Evolutionary conservation across 1,139 yeast genomes (phyloP), one percentile per base, ranked within the genome.

Genomic region (Lodderomyces elongisporus): DNA sequence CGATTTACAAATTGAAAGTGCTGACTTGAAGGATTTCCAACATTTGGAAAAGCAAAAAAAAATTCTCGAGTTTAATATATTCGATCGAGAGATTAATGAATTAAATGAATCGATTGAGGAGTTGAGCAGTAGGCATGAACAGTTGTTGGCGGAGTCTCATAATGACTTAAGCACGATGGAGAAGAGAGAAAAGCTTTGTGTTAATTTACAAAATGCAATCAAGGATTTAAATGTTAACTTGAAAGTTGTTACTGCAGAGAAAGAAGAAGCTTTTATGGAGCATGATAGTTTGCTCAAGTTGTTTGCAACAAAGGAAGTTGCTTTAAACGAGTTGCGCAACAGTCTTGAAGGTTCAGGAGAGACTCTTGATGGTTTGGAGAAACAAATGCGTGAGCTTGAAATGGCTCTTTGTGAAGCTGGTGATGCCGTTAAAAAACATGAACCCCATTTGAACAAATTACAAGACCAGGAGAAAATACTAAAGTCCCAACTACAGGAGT

Each of bases 1-100:
- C 3, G 96, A 87, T 52, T 71, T 91, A 44, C 87, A 84, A 50
- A 71, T 80, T 36, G 98, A 91, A 54, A 82, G 84, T 37, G 71
- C 74, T 32, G 95, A 87, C 47, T 66, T 89, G 44, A 77, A 76
- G 44, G 71, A 74, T 36, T 87, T 67, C 51, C 95, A 85, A 49
- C 62, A 61, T 24, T 63, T 80, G 32, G 94, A 85, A 46, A 77
- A 74, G 41, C 71, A 71, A 37, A 77, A 84, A 45, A 83, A 87
- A 49, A 72, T 82, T 21, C 66, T 76, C 22, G 95, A 88, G 45
- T 89, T 77, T 54, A 79, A 84, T 28, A 62, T 88, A 13, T 78
- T 79, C 46, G 94, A 85, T 50, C 71, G 93, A 32, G 96, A 89
- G 54, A 58, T 84, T 39, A 67, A 64, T 34, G 79, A 74, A 28